Evolutionary conservation across 1,139 yeast species (phyloP), one percentile per base, ranked within the genome.

Genomic region (Entelexis paramagnoliae): DNA sequence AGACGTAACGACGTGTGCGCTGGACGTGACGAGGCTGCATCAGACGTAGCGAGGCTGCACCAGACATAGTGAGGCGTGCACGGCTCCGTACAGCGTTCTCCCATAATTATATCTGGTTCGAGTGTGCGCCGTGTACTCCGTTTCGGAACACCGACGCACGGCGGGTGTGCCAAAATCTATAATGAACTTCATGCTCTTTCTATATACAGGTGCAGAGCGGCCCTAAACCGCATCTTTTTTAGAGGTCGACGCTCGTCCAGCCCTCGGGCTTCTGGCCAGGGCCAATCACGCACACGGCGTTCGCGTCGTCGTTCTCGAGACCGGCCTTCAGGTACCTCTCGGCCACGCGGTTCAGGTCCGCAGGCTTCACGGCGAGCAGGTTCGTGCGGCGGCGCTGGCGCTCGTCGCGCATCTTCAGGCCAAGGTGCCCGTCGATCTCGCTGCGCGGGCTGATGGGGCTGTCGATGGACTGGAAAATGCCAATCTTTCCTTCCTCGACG

Each of bases 401-500:
- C 39, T 83, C 88, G 60, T 85, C 88, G 33, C 83, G 79, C 44
- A 91, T 75, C 0, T 84, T 87, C 58, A 81, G 79, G 50, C 77
- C 72, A 66, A 88, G 86, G 39, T 73, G 69, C 24, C 76, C 66
- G 56, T 78, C 71, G 20, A 96, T 95, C 66, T 91, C 96, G 43
- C 79, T 75, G 48, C 86, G 77, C 20, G 88, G 81, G 63, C 89
- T 83, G 46, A 79, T 74, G 11, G 98, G 98, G 0, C 96, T 88
- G 69, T 91, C 98, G 14, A 93, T 72, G 52, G 83, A 78, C 68
- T 91, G 98, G 78, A 91, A 91, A 40, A 91, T 79, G 11, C 94
- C 79, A 59, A 91, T 71, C 66, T 89, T 88, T 38, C 97, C 96
- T 62, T 88, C 96, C 59, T 85, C 86, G 46, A 91, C 70, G 59